Evolutionary conservation across 345 rosid species (phyloP).

Genomic region (Heritiera littoralis): DNA sequence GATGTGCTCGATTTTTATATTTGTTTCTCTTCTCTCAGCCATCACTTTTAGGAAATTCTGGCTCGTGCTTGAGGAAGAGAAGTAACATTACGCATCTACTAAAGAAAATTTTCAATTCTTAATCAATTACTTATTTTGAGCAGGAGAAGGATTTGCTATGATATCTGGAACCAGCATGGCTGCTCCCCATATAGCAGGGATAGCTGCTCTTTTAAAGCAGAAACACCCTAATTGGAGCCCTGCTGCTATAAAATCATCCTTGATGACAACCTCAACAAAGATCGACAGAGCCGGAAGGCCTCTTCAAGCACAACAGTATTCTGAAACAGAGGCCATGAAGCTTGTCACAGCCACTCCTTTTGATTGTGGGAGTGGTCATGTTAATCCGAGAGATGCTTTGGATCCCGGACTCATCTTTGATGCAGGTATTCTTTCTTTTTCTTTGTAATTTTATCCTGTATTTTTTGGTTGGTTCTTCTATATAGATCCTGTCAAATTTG

Average conservation of each 20-base stretch:
- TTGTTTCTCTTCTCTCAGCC: constrained; percentile 3
- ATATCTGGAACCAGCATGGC: constrained; percentile 99
- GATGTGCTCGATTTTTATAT: constrained; percentile 10
- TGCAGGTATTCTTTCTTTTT: constrained; percentile 56
- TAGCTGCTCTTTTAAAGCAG: constrained; percentile 98
- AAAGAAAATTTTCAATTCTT: neutral
- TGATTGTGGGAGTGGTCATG: constrained; percentile 98
- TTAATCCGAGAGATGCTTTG: constrained; percentile 88
- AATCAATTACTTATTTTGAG: constrained; percentile 21
- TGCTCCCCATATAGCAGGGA: constrained; percentile 98
- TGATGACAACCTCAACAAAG: constrained; percentile 87
- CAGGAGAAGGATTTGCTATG: constrained; percentile 97
- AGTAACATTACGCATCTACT: neutral
- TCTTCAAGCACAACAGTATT: constrained; percentile 88
- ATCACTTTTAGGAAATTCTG: neutral
- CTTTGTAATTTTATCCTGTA: neutral
- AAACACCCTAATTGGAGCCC: constrained; percentile 97
- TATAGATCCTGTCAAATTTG: neutral
- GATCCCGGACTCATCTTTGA: constrained; percentile 96
- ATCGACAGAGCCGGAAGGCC: constrained; percentile 91
- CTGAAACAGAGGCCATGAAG: constrained; percentile 77
- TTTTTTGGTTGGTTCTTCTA: neutral
- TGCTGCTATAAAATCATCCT: constrained; percentile 92
- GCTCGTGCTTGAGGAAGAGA: constrained; percentile 13
- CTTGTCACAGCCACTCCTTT: constrained; percentile 86